A percentile compares a stretch with the other conserved stretches of the same genome.
These are phyloP conservation scores for Porphyrellus sp. DNA, from an alignment of 1,284 basidiomycete species.

Conservation along the genomic window DNA sequence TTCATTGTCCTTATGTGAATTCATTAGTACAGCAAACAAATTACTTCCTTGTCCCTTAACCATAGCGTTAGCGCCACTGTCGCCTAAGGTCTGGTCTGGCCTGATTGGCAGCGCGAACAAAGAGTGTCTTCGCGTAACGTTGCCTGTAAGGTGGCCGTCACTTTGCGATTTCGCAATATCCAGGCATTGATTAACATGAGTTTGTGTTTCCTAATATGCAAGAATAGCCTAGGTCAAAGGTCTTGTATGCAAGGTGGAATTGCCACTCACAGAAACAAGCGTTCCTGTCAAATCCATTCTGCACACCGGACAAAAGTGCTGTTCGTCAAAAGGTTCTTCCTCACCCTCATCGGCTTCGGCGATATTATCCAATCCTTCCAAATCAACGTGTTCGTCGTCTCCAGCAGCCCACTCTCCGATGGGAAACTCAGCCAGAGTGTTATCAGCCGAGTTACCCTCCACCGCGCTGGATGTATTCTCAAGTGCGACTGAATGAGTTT, in stretches of 20 bases:
- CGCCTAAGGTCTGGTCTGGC: neutral
- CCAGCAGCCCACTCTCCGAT: slow-evolving; percentile 54
- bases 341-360: slow-evolving; percentile 19
- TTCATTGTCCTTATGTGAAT: slow-evolving; percentile 72
- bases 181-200: slow-evolving; percentile 52
- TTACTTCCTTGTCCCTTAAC: slow-evolving; percentile 37
- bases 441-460: neutral
- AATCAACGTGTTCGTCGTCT: slow-evolving; percentile 53
- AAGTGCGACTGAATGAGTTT: neutral
- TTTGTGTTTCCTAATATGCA: slow-evolving; percentile 40
- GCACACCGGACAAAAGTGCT: slow-evolving; percentile 42
- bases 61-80: slow-evolving; percentile 1
- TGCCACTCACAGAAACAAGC: slow-evolving; percentile 32
- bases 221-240: neutral
- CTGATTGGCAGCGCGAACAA: neutral
- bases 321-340: neutral
- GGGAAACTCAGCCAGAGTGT: slow-evolving; percentile 19
- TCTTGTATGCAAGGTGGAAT: neutral
- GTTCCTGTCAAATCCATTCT: slow-evolving; percentile 28
- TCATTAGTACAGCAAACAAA: slow-evolving; percentile 79
- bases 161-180: slow-evolving; percentile 29
- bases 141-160: neutral
- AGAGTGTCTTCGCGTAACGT: neutral
- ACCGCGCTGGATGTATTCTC: neutral
- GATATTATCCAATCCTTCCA: slow-evolving; percentile 28